Conservation (phyloP, 2,329 filamentous ascomycete genomes). For the Tolypocladium tundrense region DNA sequence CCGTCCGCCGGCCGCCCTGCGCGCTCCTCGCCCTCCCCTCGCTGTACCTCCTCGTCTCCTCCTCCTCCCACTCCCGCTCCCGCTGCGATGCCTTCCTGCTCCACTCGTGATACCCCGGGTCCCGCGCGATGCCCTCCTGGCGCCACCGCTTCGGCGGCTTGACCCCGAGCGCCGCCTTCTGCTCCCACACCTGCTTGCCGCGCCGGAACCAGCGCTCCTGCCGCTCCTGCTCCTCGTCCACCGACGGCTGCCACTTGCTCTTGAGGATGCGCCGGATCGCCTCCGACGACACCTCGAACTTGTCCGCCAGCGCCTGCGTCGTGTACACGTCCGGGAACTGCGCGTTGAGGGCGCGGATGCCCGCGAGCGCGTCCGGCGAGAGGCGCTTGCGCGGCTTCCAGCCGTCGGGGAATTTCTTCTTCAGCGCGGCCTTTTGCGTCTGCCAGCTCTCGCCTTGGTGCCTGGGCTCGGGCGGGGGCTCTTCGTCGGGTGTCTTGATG, state of each 20-base stretch:
- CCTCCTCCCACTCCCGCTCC: conserved; percentile 17
- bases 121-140: conserved; percentile 37
- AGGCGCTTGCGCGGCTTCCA: conserved; percentile 81
- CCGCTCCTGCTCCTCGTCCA: conserved; percentile 46
- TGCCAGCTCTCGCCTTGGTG: conserved; percentile 51
- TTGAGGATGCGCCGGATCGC: conserved; percentile 78
- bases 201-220: conserved; percentile 52
- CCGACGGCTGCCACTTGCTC: conserved; percentile 60
- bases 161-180: conserved; percentile 48
- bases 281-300: conserved; percentile 82
- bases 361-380: conserved; percentile 85
- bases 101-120: conserved; percentile 30
- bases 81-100: conserved; percentile 15
- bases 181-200: conserved; percentile 48
- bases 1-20: background rate
- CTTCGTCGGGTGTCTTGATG: background rate
- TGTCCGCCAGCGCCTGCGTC: conserved; percentile 58
- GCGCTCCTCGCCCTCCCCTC: conserved; percentile 10
- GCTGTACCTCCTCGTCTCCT: conserved; percentile 14
- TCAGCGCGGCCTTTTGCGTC: conserved; percentile 62
- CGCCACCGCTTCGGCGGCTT: conserved; percentile 55
- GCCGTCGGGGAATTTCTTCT: conserved; percentile 67
- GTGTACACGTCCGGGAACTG: conserved; percentile 71
- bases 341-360: conserved; percentile 71
- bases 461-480: background rate